Conservation (phyloP, 805 yeast genomes). For the Priceomyces fermenticarens region DNA sequence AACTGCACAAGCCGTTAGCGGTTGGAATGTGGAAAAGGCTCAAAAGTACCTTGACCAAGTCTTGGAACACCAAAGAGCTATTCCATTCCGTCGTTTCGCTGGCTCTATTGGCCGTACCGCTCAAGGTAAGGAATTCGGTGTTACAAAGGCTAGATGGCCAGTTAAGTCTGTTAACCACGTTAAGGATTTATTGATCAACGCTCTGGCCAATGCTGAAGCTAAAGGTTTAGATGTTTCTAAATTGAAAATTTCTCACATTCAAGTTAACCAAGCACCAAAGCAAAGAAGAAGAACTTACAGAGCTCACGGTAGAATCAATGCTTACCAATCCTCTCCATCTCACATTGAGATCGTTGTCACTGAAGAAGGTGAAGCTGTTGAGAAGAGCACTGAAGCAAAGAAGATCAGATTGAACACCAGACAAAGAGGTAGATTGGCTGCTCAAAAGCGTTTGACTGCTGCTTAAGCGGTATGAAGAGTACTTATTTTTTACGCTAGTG, state of each 20-base stretch:
- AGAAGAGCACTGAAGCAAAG: conserved; percentile 76
- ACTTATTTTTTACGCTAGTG: background rate
- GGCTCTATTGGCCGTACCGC: conserved; percentile 98
- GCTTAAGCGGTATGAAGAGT: conserved; percentile 12
- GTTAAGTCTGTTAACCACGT: conserved; percentile 95
- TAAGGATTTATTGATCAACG: conserved; percentile 92
- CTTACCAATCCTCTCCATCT: conserved; percentile 98
- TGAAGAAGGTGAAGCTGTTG: conserved; percentile 92
- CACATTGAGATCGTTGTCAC: conserved; percentile 97
- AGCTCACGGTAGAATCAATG: conserved; percentile 99
- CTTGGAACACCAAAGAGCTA: conserved; percentile 97
- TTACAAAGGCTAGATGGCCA: conserved; percentile 99
- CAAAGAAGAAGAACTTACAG: conserved; percentile 99
- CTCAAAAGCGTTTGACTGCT: conserved; percentile 85
- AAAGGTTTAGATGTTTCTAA: conserved; percentile 96
- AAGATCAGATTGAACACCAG: conserved; percentile 77
- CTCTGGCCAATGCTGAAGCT: conserved; percentile 97
- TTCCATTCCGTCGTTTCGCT: conserved; percentile 98
- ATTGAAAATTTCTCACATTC: conserved; percentile 95
- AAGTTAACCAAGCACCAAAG: conserved; percentile 99
- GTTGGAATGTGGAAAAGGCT: conserved; percentile 97
- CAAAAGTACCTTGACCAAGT: conserved; percentile 94
- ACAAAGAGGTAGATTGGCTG: conserved; percentile 88
- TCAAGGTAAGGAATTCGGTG: conserved; percentile 99
- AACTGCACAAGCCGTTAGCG: conserved; percentile 97